Evolutionary conservation across 2,329 filamentous ascomycete species (phyloP), one percentile per base, ranked within the genome.

Genomic region (Ophiosphaerella korrae): DNA sequence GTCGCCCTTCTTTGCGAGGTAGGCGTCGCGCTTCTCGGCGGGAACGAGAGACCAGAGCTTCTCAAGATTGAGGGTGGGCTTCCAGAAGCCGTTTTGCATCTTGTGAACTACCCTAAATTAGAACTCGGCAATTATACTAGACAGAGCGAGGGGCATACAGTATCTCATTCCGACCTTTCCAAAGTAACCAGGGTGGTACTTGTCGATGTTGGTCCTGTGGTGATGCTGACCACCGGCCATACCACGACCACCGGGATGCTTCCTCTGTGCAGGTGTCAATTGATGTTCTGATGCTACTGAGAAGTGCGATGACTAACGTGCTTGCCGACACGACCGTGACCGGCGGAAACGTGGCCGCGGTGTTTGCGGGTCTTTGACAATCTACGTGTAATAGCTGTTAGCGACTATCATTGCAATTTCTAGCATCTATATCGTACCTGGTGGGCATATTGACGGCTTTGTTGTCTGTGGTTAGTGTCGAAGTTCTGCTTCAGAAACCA

Each of bases 161-260:
- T 62, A 57, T 14, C 62, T 43, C 62, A 65, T 67, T 52, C 91
- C 91, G 81, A 97, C 96, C 89, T 97, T 96, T 82, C 91, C 91
- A 82, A 97, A 97, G 90, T 97, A 97, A 91, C 94, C 94, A 61
- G 93, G 92, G 77, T 96, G 90, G 88, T 93, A 92, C 82, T 93
- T 92, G 79, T 90, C 88, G 74, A 92, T 82, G 83, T 95, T 96
- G 75, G 90, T 96, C 69, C 90, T 82, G 87, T 95, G 91, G 84
- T 99, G 94, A 85, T 99, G 94, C 84, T 97, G 91, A 54, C 92
- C 93, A 95, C 94, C 93, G 78, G 94, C 94, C 82, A 90, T 90
- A 87, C 86, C 85, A 76, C 85, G 85, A 66, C 66, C 86, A 85
- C 86, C 85, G 74, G 86, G 86, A 74, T 87, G 84, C 77, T 99